These are phyloP conservation scores for Coniochaeta prunicola DNA, from an alignment of 2,329 filamentous ascomycete species.

Conservation along the genomic window DNA sequence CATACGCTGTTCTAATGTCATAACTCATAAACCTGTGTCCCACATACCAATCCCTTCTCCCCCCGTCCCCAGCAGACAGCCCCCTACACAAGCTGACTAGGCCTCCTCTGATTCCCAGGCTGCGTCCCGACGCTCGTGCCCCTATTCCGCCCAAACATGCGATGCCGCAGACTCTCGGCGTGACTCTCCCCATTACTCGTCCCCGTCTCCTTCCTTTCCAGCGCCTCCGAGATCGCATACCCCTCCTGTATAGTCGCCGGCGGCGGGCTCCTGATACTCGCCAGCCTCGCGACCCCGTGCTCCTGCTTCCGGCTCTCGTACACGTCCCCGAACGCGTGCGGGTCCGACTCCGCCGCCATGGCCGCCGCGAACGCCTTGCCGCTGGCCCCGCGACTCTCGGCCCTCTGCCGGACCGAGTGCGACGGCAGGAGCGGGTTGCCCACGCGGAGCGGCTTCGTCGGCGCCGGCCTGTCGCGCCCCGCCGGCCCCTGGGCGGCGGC, in stretches of 20 bases:
- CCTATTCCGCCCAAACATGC: not conserved
- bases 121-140: not conserved
- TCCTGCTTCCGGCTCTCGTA: not conserved
- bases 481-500: not conserved
- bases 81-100: constrained; percentile 1
- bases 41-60: not conserved
- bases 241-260: not conserved
- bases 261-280: not conserved
- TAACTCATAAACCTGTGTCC: not conserved
- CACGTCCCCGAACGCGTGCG: constrained; percentile 1
- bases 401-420: not conserved
- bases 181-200: not conserved
- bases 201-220: not conserved
- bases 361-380: not conserved
- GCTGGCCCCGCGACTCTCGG: not conserved
- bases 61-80: not conserved
- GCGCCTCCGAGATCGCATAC: not conserved
- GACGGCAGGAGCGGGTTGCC: not conserved
- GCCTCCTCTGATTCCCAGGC: not conserved
- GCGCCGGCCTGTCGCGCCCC: not conserved
- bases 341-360: not conserved
- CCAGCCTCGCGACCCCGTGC: not conserved
- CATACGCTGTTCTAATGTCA: not conserved
- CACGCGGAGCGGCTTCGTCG: not conserved
- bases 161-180: not conserved